These are phyloP conservation scores for Aspergillus pseudoviridinutans DNA, from an alignment of 2,329 filamentous ascomycete species.

Conservation along the genomic window DNA sequence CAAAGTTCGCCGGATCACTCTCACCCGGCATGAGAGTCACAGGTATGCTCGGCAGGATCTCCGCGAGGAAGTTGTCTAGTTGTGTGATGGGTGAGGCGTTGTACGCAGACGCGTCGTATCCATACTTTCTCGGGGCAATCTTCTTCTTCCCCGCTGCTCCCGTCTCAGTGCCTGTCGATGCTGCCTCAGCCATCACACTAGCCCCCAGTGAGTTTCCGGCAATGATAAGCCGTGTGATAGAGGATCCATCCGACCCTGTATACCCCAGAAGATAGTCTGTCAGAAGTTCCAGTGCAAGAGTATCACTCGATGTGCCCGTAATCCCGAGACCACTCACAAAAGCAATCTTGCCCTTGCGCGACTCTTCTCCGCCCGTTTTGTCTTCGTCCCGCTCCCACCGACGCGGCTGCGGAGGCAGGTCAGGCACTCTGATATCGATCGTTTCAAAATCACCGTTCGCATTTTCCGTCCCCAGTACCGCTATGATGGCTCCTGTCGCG, in stretches of 20 bases:
- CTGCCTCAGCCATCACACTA: conserved; percentile 25
- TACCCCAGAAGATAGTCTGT: conserved; percentile 87
- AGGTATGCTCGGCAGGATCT: conserved; percentile 79
- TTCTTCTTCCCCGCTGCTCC: conserved; percentile 38
- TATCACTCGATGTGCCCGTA: conserved; percentile 70
- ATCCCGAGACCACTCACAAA: conserved; percentile 87
- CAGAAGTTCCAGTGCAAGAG: conserved; percentile 71
- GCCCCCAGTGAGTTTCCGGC: conserved; percentile 79
- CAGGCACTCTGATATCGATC: conserved; percentile 82
- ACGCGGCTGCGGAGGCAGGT: conserved; percentile 74
- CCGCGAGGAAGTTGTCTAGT: conserved; percentile 76
- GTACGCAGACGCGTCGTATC: conserved; percentile 85
- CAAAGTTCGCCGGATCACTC: conserved; percentile 81
- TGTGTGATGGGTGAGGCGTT: conserved; percentile 80
- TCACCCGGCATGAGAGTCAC: conserved; percentile 83
- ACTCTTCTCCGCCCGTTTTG: conserved; percentile 37
- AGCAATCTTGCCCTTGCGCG: conserved; percentile 65
- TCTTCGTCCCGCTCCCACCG: conserved; percentile 65
- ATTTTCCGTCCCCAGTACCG: conserved; percentile 94
- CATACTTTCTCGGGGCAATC: conserved; percentile 72
- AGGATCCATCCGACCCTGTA: conserved; percentile 48
- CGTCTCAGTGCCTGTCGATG: conserved; percentile 38
- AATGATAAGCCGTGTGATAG: conserved; percentile 81
- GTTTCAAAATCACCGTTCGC: conserved; percentile 88
- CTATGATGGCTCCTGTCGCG: conserved; percentile 89